A percentile compares a stretch with the other conserved stretches of the same genome.
These are phyloP conservation scores for Salpingoeca rosetta DNA, from an alignment of 78 protist species.

Conservation along the genomic window DNA sequence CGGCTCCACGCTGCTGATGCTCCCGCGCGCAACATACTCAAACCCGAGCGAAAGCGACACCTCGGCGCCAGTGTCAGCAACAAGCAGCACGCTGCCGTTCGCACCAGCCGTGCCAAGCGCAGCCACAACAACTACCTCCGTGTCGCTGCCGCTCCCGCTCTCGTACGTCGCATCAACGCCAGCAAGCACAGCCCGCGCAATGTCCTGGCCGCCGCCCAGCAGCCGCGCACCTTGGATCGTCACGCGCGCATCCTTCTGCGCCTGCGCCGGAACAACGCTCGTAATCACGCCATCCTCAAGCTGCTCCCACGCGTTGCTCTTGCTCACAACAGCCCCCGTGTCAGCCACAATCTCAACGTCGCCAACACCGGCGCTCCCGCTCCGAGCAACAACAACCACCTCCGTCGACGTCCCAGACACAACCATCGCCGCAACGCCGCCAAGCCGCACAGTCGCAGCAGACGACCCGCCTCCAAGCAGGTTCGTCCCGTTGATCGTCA, in stretches of 20 bases:
- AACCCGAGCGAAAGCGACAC: background rate
- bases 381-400: background rate
- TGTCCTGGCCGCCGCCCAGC: background rate
- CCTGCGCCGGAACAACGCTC: background rate
- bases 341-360: background rate
- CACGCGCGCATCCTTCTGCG: background rate
- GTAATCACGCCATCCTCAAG: background rate
- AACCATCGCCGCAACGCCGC: background rate
- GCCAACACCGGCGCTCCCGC: background rate
- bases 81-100: background rate
- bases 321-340: background rate
- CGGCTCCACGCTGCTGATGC: background rate
- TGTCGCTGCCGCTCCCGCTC: background rate
- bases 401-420: background rate
- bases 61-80: background rate
- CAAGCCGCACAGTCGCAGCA: background rate
- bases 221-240: background rate
- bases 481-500: background rate
- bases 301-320: background rate
- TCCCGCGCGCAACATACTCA: background rate
- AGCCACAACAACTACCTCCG: background rate
- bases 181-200: background rate
- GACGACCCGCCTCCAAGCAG: background rate
- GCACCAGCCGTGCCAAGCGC: background rate
- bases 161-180: background rate